Base-by-base conservation (phyloP, 2,329 filamentous ascomycete genomes). In the Colletotrichum incanum region DNA sequence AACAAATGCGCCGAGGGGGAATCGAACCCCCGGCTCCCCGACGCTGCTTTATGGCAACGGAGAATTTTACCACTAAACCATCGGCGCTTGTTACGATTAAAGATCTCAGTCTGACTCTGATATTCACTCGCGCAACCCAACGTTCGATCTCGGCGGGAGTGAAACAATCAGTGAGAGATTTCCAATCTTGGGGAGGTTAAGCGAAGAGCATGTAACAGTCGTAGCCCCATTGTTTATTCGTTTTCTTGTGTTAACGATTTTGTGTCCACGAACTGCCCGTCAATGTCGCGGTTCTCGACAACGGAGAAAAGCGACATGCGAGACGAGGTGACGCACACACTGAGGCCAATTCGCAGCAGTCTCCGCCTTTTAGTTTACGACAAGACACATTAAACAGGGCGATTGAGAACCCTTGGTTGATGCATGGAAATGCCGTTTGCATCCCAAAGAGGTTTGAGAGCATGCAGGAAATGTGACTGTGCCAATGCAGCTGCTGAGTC, bases 31-130 rank as follows among this genome's bases (percentile, higher is more conserved):
- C 69, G 69, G 69, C 69, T 72, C 65, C 69, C 69, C 69, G 69
- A 72, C 65, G 65, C 65, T 72, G 69, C 69, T 69, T 3, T 1
- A 28, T 72, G 69, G 65, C 69, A 72, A 72, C 69, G 69, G 69
- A 72, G 69, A 72, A 72, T 72, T 72, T 72, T 72, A 72, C 69
- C 70, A 72, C 70, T 72, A 72, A 72, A 72, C 70, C 70, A 72
- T 72, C 70, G 70, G 66, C 70, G 68, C 68, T 59, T 5, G 11
- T 28, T 14, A 2, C 6, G 28, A 5, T 8, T 14, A 0, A 12
- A 1, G 14, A 16, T n/a, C 9, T 0, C 11, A 1, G 0, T 26
- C 3, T 0, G 14, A 7, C 1, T 1, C 6, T 5, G 2, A 16
- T 37, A 41, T 1, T 11, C 6, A 8, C 11, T 2, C 12, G n/a